These are phyloP conservation scores for Rhodocollybia butyracea DNA, from an alignment of 768 basidiomycete genomes.

Conservation along the genomic window DNA sequence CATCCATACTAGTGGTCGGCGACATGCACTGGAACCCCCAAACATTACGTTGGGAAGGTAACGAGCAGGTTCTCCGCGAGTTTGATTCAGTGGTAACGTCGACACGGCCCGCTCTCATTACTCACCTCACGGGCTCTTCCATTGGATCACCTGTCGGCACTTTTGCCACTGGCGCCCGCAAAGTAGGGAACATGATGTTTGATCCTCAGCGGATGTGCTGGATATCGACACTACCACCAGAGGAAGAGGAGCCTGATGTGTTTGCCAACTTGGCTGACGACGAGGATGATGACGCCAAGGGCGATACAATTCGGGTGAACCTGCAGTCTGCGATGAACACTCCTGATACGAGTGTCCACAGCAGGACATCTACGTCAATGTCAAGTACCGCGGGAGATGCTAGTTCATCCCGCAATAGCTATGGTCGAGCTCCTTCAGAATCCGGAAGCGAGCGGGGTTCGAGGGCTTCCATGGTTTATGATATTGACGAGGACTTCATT, in stretches of 20 bases:
- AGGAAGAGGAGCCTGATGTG: constrained; percentile 94
- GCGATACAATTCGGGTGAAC: constrained; percentile 75
- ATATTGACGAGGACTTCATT: constrained; percentile 73
- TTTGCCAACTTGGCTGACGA: constrained; percentile 92
- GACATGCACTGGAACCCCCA: constrained; percentile 98
- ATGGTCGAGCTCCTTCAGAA: constrained; percentile 67
- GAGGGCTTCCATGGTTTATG: constrained; percentile 73
- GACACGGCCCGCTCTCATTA: constrained; percentile 92
- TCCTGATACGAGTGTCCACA: constrained; percentile 24
- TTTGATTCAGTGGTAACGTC: constrained; percentile 87
- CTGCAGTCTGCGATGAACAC: constrained; percentile 29
- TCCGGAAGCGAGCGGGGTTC: constrained; percentile 79
- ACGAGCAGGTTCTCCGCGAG: constrained; percentile 86
- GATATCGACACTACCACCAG: constrained; percentile 81
- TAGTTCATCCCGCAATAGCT: constrained; percentile 56
- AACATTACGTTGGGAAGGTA: constrained; percentile 93
- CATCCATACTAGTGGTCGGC: constrained; percentile 64
- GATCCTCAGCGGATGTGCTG: constrained; percentile 94
- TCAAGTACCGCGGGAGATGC: constrained; percentile 29
- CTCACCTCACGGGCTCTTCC: constrained; percentile 87
- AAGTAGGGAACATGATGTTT: constrained; percentile 98
- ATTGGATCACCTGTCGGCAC: constrained; percentile 76
- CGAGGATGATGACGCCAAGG: constrained; percentile 69
- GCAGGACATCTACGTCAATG: constrained; percentile 21
- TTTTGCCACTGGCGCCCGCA: constrained; percentile 73